Percentiles rank a stretch among this genome's conserved stretches.
phyloP scores from a whole-genome alignment of 2,329 filamentous ascomycete species.

The Amesomyces nigricolor region DNA sequence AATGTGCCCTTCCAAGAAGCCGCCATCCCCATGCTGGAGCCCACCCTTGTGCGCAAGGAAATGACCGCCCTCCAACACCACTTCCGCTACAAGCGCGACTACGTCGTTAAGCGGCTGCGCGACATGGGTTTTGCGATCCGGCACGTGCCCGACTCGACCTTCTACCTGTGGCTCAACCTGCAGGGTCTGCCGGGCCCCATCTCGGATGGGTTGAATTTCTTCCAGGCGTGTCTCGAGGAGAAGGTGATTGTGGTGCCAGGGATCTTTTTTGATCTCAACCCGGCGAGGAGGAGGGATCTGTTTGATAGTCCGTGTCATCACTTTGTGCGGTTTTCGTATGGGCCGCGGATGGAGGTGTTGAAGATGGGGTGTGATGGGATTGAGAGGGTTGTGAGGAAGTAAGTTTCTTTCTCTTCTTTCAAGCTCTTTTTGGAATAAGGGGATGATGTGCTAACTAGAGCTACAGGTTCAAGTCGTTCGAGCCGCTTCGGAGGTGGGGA shows the following conservation, averaged over 20 bases:
- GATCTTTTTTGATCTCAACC: slow-evolving; percentile 97
- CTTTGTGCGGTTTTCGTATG: slow-evolving; percentile 81
- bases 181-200: slow-evolving; percentile 71
- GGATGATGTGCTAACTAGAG: neutral
- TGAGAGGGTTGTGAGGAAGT: slow-evolving; percentile 73
- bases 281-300: slow-evolving; percentile 77
- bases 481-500: slow-evolving; percentile 9
- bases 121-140: slow-evolving; percentile 85
- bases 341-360: slow-evolving; percentile 72
- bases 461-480: slow-evolving; percentile 23
- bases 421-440: neutral
- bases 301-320: slow-evolving; percentile 95
- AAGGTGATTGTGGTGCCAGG: slow-evolving; percentile 95
- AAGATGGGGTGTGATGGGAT: slow-evolving; percentile 79
- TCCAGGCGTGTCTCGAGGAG: slow-evolving; percentile 86
- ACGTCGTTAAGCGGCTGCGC: slow-evolving; percentile 70
- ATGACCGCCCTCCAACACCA: slow-evolving; percentile 86
- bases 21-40: slow-evolving; percentile 88
- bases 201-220: slow-evolving; percentile 92
- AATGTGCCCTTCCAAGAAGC: slow-evolving; percentile 96
- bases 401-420: slow-evolving; percentile 28
- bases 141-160: slow-evolving; percentile 83
- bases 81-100: slow-evolving; percentile 90
- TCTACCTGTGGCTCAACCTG: slow-evolving; percentile 76
- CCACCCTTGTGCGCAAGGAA: slow-evolving; percentile 69